phyloP scores from a whole-genome alignment of 2,329 filamentous ascomycete species.

The Cytospora mali region DNA sequence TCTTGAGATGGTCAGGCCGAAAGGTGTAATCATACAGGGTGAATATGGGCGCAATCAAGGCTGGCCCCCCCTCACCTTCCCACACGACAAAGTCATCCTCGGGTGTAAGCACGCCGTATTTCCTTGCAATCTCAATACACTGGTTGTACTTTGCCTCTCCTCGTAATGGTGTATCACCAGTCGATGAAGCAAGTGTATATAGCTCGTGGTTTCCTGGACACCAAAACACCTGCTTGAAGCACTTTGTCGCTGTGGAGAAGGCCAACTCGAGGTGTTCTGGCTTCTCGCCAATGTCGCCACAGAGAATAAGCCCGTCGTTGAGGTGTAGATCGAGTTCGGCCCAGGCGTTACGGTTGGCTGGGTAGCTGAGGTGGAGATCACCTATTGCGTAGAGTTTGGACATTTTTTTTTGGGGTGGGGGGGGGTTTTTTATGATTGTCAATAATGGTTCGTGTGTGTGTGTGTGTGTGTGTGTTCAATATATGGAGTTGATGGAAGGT shows the following conservation, averaged over 20 bases:
- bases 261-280: constrained; percentile 39
- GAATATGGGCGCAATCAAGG: constrained; percentile 57
- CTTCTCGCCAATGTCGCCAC: constrained; percentile 43
- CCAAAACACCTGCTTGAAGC: constrained; percentile 52
- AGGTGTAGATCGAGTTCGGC: constrained; percentile 37
- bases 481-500: background rate
- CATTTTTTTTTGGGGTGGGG: background rate
- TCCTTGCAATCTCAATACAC: constrained; percentile 55
- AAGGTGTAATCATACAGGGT: constrained; percentile 64
- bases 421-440: too few relatives aligned
- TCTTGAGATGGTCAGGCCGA: constrained; percentile 49
- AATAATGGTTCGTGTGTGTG: background rate
- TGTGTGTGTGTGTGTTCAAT: background rate
- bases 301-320: constrained; percentile 42
- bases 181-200: constrained; percentile 48
- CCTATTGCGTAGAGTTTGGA: constrained; percentile 41
- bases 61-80: constrained; percentile 53
- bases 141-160: constrained; percentile 58
- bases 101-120: constrained; percentile 56
- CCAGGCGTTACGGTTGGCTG: constrained; percentile 38
- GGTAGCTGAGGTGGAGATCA: constrained; percentile 42
- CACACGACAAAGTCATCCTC: constrained; percentile 58
- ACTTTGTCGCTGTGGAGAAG: constrained; percentile 36
- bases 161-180: constrained; percentile 37
- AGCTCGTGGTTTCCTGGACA: constrained; percentile 61